phyloP scores from a whole-genome alignment of 2,329 filamentous ascomycete genomes.

The Verticillium longisporum region DNA sequence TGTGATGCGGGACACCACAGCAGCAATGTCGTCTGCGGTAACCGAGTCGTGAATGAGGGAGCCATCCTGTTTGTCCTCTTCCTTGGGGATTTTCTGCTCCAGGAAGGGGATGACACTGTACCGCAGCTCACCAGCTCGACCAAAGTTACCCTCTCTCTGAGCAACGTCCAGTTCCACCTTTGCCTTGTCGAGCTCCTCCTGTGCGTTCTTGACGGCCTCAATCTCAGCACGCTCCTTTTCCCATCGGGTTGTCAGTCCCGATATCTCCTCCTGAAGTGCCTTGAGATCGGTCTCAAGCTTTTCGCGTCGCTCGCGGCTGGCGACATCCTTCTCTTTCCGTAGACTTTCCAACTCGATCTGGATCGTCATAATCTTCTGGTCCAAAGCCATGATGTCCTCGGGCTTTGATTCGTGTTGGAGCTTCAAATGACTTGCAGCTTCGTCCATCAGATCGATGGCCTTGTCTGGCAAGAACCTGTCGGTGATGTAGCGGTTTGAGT shows the following conservation, averaged over 20 bases:
- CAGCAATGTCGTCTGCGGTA: constrained; percentile 89
- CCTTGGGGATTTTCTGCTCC: constrained; percentile 72
- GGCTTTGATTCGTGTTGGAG: constrained; percentile 96
- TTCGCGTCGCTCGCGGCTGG: constrained; percentile 79
- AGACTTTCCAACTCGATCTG: constrained; percentile 95
- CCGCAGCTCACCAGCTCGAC: constrained; percentile 78
- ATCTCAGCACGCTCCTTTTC: constrained; percentile 84
- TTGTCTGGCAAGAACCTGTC: constrained; percentile 95
- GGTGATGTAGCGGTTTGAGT: constrained; percentile 94
- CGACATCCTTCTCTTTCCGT: constrained; percentile 86
- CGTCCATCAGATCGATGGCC: constrained; percentile 93
- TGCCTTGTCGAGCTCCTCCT: constrained; percentile 82
- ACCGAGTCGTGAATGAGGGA: constrained; percentile 86
- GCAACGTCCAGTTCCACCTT: constrained; percentile 81
- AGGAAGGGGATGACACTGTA: constrained; percentile 82
- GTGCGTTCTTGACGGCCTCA: constrained; percentile 76
- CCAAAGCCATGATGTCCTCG: constrained; percentile 84
- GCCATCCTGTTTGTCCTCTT: constrained; percentile 47
- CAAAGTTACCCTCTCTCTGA: constrained; percentile 83
- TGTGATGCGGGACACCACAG: constrained; percentile 83
- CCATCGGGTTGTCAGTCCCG: constrained; percentile 75
- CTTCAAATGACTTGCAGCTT: constrained; percentile 83
- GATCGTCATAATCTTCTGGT: constrained; percentile 93
- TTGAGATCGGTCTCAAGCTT: constrained; percentile 76
- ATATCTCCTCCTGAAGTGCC: constrained; percentile 68